Conservation (phyloP, 805 yeast species). For the Yamadazyma insecticola region DNA sequence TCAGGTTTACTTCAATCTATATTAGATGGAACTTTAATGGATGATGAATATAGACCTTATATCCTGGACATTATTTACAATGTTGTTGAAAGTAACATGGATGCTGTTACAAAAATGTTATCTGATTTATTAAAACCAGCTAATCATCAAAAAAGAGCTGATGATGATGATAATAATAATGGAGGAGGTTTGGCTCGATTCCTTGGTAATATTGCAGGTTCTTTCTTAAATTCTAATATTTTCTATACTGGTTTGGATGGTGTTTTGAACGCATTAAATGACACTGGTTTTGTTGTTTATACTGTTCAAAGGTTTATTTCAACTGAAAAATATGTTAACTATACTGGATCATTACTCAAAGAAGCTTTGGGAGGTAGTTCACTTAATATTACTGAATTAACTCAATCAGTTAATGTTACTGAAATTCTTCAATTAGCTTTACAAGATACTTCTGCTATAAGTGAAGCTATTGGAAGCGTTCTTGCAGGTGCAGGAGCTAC, state of each 20-base stretch:
- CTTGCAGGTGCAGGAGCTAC: constrained; percentile 16
- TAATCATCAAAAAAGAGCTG: constrained; percentile 10
- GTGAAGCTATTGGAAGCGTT: constrained; percentile 15
- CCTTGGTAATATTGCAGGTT: constrained; percentile 22
- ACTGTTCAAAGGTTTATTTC: constrained; percentile 32
- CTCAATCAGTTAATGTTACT: constrained; percentile 22
- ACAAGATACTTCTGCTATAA: constrained; percentile 16
- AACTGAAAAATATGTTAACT: constrained; percentile 28
- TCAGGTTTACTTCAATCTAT: constrained; percentile 33
- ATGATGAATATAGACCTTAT: constrained; percentile 25
- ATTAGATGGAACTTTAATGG: constrained; percentile 36
- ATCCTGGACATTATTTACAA: constrained; percentile 27
- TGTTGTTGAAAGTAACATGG: constrained; percentile 28
- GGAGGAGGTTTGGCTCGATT: constrained; percentile 22
- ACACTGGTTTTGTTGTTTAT: constrained; percentile 36
- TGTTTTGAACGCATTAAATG: constrained; percentile 31
- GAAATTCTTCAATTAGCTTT: constrained; percentile 18
- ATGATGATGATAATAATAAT: too few species aligned
- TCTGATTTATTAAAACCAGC: constrained; percentile 19
- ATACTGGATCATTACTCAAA: constrained; percentile 28
- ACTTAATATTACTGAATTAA: constrained; percentile 12
- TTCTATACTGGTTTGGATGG: constrained; percentile 22
- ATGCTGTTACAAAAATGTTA: constrained; percentile 17
- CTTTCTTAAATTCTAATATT: constrained; percentile 23
- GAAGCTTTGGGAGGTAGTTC: constrained; percentile 25